These are phyloP conservation scores for Vachellia collinsii DNA, from an alignment of 306 rosid species.

Conservation along the genomic window DNA sequence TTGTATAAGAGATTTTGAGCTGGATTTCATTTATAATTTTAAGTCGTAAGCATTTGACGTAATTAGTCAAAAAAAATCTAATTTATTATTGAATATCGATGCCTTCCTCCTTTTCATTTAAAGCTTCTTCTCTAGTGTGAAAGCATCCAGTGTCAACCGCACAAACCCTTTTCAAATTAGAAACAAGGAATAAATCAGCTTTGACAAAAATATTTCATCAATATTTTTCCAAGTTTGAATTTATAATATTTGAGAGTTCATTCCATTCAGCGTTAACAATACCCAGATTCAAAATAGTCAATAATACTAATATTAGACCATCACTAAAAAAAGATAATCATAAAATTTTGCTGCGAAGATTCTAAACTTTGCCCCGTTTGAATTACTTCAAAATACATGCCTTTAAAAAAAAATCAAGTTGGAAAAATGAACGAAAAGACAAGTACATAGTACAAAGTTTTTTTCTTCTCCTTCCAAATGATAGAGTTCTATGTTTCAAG, in stretches of 20 bases:
- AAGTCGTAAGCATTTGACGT: too few relatives aligned
- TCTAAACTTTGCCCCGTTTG: neutral
- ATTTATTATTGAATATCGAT: too few relatives aligned
- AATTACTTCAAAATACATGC: neutral
- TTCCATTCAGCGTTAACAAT: neutral
- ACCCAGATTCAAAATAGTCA: neutral
- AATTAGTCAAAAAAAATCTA: too few relatives aligned
- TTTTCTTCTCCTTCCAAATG: neutral
- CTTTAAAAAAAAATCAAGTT: too few relatives aligned
- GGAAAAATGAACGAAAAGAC: neutral
- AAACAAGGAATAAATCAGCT: neutral
- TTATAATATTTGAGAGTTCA: neutral
- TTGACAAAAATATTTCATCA: neutral
- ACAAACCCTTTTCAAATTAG: neutral
- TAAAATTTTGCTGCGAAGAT: neutral
- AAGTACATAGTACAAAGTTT: neutral
- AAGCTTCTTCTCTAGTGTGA: neutral
- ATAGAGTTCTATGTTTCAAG: neutral
- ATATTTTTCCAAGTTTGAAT: neutral
- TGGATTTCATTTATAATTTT: too few relatives aligned
- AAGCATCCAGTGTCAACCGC: neutral
- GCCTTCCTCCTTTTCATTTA: neutral
- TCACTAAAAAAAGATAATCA: neutral
- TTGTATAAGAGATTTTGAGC: too few relatives aligned
- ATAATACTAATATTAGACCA: neutral